Conservation (phyloP, 2,329 filamentous ascomycete species). For the Cyclaneusma minus region DNA sequence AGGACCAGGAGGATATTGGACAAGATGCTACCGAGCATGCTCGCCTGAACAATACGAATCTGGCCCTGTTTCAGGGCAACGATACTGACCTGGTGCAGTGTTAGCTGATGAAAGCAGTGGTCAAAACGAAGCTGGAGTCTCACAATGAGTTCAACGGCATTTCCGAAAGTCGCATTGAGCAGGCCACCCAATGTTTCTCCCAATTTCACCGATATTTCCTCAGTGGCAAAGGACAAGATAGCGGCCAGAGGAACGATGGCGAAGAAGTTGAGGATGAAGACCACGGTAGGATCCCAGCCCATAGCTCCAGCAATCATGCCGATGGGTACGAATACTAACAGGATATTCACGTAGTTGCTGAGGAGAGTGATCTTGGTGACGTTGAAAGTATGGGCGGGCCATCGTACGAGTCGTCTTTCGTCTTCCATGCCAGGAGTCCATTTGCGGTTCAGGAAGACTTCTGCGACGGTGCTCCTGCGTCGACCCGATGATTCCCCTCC, state of each 20-base stretch:
- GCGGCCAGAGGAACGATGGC: conserved; percentile 40
- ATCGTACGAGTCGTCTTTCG: conserved; percentile 13
- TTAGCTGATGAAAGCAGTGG: neutral
- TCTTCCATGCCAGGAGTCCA: conserved; percentile 16
- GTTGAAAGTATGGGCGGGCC: conserved; percentile 12
- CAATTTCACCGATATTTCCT: conserved; percentile 37
- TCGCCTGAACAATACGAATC: conserved; percentile 93
- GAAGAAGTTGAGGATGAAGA: conserved; percentile 43
- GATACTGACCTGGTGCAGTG: conserved; percentile 57
- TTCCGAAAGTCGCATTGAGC: conserved; percentile 31
- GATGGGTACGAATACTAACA: conserved; percentile 63
- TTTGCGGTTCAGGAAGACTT: conserved; percentile 12
- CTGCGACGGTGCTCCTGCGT: conserved; percentile 9
- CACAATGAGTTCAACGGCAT: conserved; percentile 43
- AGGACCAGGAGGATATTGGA: conserved; percentile 85
- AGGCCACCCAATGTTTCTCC: conserved; percentile 41
- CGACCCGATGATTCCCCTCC: conserved; percentile 3
- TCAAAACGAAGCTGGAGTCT: conserved; percentile 10
- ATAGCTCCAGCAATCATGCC: conserved; percentile 52
- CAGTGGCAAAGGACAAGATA: conserved; percentile 39
- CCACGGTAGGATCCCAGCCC: conserved; percentile 32
- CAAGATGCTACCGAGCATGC: conserved; percentile 90
- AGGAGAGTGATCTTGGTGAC: conserved; percentile 18
- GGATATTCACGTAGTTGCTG: conserved; percentile 49
- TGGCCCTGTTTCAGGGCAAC: conserved; percentile 74